A percentile compares a stretch with the other conserved stretches of the same genome.
Conservation (phyloP, 768 basidiomycete genomes). For the Podaxis sp. region DNA sequence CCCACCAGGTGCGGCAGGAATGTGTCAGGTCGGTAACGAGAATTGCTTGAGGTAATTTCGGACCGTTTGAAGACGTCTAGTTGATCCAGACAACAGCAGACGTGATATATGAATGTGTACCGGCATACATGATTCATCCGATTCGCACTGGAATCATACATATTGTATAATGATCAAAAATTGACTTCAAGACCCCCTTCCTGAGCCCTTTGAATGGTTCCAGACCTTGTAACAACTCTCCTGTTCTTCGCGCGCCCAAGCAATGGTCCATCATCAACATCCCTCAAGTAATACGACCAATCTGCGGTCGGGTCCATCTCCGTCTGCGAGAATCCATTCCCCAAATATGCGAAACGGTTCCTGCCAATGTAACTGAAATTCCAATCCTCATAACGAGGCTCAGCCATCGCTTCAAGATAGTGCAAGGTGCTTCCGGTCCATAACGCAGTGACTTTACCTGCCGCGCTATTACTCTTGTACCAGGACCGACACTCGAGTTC, state of each 20-base stretch:
- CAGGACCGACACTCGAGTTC: constrained; percentile 31
- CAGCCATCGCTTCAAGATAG: constrained; percentile 32
- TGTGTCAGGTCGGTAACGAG: no score
- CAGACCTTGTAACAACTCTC: constrained; percentile 6
- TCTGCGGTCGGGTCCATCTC: constrained; percentile 32
- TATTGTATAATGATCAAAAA: background rate
- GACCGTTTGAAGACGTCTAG: no score
- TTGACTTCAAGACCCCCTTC: background rate
- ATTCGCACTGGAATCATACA: no score
- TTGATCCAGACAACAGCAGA: no score
- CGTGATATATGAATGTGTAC: no score
- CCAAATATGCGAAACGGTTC: constrained; percentile 35
- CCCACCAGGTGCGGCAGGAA: no score
- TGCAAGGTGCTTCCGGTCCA: constrained; percentile 39
- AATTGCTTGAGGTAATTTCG: no score
- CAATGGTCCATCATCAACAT: constrained; percentile 25
- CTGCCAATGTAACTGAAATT: constrained; percentile 29
- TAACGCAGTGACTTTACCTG: constrained; percentile 31
- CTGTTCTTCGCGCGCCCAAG: constrained; percentile 22
- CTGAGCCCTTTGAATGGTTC: background rate
- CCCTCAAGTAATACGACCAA: constrained; percentile 32
- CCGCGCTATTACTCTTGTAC: constrained; percentile 29
- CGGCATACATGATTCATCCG: no score
- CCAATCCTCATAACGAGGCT: constrained; percentile 37
- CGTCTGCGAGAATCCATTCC: constrained; percentile 34